Evolutionary conservation across 495 filamentous ascomycete species (phyloP), one percentile per base, ranked within the genome.

Genomic region (Trichodelitschia bisporula): DNA sequence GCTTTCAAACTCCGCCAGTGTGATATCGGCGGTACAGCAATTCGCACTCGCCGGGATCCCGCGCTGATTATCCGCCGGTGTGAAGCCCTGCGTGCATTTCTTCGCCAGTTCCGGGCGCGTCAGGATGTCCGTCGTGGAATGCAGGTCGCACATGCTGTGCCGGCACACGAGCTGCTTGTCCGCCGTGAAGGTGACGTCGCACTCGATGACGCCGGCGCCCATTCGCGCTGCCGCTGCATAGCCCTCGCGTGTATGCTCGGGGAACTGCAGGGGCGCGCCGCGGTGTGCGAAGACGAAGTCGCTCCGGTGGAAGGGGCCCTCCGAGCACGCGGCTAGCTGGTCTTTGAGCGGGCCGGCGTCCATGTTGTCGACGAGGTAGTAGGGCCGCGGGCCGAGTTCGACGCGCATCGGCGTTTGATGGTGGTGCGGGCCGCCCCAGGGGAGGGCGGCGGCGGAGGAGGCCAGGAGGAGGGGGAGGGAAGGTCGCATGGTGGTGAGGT

Each of bases 1-100:
- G 2, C 53, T 49, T 47, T 61, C 59, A 53, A 64, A 62, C 36
- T 72, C 64, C 18, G 53, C 55, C 18, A 59, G 42, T 1, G 67
- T 67, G 43, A 72, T 65, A 38, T 72, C 67, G 26, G 53, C 59
- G 2, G 67, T 72, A 56, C 67, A 72, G 56, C 67, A 70, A 6
- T 50, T 55, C 3, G 64, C 66, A 0, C 39, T 53, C 0, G 66
- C 66, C 0, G 44, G 25, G 4, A 33, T 39, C 15, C 48, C 48
- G 2, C 32, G 35, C 0, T 16, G 24, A 24, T 47, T 36, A 20
- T 47, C 40, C 12, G 61, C 61, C 5, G 66, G 61, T 16, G 43
- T 46, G 45, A 72, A 72, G 1, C 64, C 64, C 4, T 42, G 45
- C n/a, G 61, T 65, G 51, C 67, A 72, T 38, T 72, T 72, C 18